phyloP scores from a whole-genome alignment of 495 filamentous ascomycete genomes.

The Penicillium bovifimosum region DNA sequence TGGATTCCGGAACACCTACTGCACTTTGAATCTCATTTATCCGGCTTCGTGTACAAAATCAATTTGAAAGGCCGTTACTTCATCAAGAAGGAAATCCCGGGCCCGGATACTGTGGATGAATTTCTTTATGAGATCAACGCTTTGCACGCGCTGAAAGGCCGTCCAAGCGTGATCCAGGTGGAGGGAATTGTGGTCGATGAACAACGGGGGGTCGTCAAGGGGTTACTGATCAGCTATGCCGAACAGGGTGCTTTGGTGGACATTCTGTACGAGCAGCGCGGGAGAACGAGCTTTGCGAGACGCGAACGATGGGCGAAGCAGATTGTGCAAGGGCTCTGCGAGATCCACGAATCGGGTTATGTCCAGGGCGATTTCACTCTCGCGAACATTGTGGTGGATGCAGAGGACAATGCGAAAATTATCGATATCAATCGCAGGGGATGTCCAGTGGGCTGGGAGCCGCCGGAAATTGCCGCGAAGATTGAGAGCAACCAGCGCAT shows the following conservation, averaged over 20 bases:
- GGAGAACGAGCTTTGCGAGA: conserved; percentile 60
- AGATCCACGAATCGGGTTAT: conserved; percentile 94
- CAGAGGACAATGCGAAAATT: conserved; percentile 80
- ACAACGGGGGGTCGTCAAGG: conserved; percentile 67
- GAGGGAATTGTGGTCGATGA: conserved; percentile 88
- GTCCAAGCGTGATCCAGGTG: conserved; percentile 77
- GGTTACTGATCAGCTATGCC: conserved; percentile 84
- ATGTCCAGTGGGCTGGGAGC: conserved; percentile 96
- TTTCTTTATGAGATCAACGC: conserved; percentile 98
- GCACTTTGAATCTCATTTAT: conserved; percentile 85
- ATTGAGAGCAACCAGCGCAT: conserved; percentile 91
- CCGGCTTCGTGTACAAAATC: conserved; percentile 97
- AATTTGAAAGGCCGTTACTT: conserved; percentile 57
- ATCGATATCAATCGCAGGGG: conserved; percentile 98
- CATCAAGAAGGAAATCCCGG: conserved; percentile 98
- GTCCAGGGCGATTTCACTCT: conserved; percentile 97
- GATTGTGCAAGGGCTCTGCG: conserved; percentile 82
- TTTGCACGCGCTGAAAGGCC: conserved; percentile 66
- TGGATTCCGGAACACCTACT: conserved; percentile 67
- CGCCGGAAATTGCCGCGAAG: conserved; percentile 81
- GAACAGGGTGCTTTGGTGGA: conserved; percentile 87
- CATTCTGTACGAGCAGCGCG: conserved; percentile 72
- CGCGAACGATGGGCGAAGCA: conserved; percentile 91
- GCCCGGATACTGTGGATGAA: conserved; percentile 92
- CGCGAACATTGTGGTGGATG: conserved; percentile 93